These are phyloP conservation scores for Sporothrix protearum DNA, from an alignment of 2,329 filamentous ascomycete genomes.

Conservation along the genomic window DNA sequence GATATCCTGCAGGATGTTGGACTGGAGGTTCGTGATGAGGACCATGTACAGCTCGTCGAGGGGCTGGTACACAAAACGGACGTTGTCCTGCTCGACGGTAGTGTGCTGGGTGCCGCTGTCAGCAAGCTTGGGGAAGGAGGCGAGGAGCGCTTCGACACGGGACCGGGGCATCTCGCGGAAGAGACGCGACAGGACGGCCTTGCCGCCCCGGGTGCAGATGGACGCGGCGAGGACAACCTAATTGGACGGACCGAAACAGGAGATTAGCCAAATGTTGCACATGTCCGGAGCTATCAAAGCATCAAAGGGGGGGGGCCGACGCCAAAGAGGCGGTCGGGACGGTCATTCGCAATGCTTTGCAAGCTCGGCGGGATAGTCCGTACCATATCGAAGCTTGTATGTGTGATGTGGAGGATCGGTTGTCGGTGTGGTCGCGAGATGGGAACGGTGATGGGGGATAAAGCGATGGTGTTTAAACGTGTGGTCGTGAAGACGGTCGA, in stretches of 20 bases:
- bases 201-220: slow-evolving; percentile 97
- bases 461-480: slow-evolving; percentile 4
- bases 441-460: not conserved
- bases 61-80: slow-evolving; percentile 98
- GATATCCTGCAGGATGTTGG: slow-evolving; percentile 98
- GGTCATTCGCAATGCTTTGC: not conserved
- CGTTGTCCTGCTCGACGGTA: slow-evolving; percentile 97
- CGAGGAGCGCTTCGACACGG: slow-evolving; percentile 90
- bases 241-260: not conserved
- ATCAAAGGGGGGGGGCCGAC: not conserved
- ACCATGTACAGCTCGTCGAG: slow-evolving; percentile 99
- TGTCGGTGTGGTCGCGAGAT: slow-evolving; percentile 1
- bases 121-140: slow-evolving; percentile 95
- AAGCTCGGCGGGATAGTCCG: not conserved
- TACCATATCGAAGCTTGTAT: slow-evolving; percentile 23
- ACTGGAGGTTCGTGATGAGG: slow-evolving; percentile 98
- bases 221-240: slow-evolving; percentile 98
- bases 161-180: slow-evolving; percentile 98
- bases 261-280: slow-evolving; percentile 17
- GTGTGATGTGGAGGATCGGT: not conserved
- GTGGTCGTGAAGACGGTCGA: slow-evolving; percentile 20
- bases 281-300: slow-evolving; percentile 13
- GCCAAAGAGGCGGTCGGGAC: not conserved
- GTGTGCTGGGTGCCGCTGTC: slow-evolving; percentile 96
- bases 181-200: slow-evolving; percentile 95